Evolutionary conservation across 2,329 filamentous ascomycete genomes (phyloP).

Genomic region (Ophiostoma sp.): DNA sequence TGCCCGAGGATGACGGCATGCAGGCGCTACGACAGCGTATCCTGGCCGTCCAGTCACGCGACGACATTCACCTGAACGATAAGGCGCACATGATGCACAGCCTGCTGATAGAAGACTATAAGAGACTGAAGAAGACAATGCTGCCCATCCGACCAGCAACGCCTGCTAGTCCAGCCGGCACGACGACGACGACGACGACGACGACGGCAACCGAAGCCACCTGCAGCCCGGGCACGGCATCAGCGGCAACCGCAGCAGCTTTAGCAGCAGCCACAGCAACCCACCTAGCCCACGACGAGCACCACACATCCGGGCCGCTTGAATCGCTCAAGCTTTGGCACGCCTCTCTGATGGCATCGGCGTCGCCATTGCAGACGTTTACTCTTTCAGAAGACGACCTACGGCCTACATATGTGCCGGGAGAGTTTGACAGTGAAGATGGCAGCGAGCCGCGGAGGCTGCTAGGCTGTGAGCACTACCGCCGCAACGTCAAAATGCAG

Average conservation of each 20-base stretch:
- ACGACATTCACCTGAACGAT: constrained; percentile 52
- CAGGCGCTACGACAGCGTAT: constrained; percentile 60
- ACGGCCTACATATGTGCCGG: constrained; percentile 55
- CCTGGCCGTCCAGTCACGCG: constrained; percentile 58
- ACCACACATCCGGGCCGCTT: constrained; percentile 36
- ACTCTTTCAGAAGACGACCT: constrained; percentile 56
- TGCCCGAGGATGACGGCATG: constrained; percentile 80
- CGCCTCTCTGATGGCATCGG: constrained; percentile 32
- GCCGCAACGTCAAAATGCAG: constrained; percentile 91
- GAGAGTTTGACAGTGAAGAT: constrained; percentile 37
- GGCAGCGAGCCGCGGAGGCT: constrained; percentile 32
- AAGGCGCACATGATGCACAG: constrained; percentile 69
- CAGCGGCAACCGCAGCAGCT: neutral
- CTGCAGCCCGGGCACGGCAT: constrained; percentile 31
- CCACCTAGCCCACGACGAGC: neutral
- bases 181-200: constrained; percentile 14
- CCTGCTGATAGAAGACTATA: constrained; percentile 64
- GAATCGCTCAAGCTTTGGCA: constrained; percentile 58
- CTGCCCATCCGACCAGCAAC: constrained; percentile 29
- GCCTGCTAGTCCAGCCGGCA: constrained; percentile 24
- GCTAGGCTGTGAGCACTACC: constrained; percentile 87
- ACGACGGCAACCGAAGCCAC: constrained; percentile 35
- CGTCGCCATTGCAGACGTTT: constrained; percentile 40
- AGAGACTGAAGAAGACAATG: constrained; percentile 35
- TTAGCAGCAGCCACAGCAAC: neutral